These are phyloP conservation scores for Orbilia quercus DNA, from an alignment of 2,329 filamentous ascomycete species.

Conservation along the genomic window DNA sequence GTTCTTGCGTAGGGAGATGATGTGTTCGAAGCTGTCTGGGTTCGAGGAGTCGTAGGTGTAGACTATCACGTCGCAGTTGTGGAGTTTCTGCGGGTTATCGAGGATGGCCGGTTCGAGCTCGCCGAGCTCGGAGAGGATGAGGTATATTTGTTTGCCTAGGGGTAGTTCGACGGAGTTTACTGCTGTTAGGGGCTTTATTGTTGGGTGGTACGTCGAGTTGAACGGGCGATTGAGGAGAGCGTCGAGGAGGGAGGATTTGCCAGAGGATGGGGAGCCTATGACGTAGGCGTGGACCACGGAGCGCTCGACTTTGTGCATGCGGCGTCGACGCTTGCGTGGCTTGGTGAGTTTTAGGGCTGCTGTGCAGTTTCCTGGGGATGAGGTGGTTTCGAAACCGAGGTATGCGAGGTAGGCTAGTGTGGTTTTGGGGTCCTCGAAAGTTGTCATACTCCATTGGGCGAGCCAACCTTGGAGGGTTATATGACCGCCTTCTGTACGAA, in stretches of 20 bases:
- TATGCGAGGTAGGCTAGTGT: conserved; percentile 96
- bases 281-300: conserved; percentile 96
- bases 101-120: conserved; percentile 94
- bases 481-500: conserved; percentile 92
- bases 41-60: conserved; percentile 98
- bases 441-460: conserved; percentile 99
- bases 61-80: conserved; percentile 92
- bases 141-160: conserved; percentile 94
- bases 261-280: conserved; percentile 83
- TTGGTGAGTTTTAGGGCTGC: conserved; percentile 92
- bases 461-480: conserved; percentile 98
- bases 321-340: conserved; percentile 82
- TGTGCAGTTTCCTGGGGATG: conserved; percentile 79
- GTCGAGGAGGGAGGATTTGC: conserved; percentile 87
- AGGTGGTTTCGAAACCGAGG: conserved; percentile 87
- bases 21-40: conserved; percentile 92
- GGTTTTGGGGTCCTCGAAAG: conserved; percentile 92
- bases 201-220: conserved; percentile 84
- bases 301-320: conserved; percentile 85
- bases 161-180: conserved; percentile 97
- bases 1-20: conserved; percentile 80
- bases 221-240: conserved; percentile 92
- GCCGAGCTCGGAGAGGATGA: conserved; percentile 94
- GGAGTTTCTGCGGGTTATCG: conserved; percentile 88
- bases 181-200: conserved; percentile 90